Base-by-base conservation (phyloP, 768 basidiomycete genomes). In the Lactarius sp. region DNA sequence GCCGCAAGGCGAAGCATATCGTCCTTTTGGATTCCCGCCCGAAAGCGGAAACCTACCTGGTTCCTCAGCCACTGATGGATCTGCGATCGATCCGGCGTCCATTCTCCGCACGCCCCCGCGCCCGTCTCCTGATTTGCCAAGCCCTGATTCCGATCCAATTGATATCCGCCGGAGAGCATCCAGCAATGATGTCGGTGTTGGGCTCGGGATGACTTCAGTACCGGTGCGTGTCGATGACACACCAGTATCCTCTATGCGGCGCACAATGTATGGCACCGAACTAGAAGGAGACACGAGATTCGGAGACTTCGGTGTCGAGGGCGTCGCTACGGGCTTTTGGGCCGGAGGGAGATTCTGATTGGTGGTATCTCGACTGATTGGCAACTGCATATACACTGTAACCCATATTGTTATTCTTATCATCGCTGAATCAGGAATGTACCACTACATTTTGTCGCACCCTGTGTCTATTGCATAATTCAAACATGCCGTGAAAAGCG, bases 191-290 rank as follows among this genome's bases (percentile, higher is more conserved):
- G 70, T 80, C 56, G 80, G 78, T 6, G 75, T 75, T 18, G 77
- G 77, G 34, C 72, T 79, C 41, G 80, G 77, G n/a, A 69, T 80
- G 69, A 77, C 75, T 10, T 71, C 73, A 18, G 70, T 78, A 58
- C 75, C 75, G 59, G 75, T 73, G 1, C 71, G 75, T 6, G 74
- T 73, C 33, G 77, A 77, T 13, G 80, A 81, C 18, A 77, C 76
- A 18, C 80, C 80, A 16, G 77, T 72, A 16, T 78, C 78, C 31
- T 77, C 79, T 4, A 78, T 81, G 67, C 83, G 81, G 70, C 81
- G 85, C 63, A 92, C 90, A 6, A 88, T 92, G 85, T 92, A 90
- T 72, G 90, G 90, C 8, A 92, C 90, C 0, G 90, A 92, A 74
- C 75, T 90, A 49, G 89, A 90, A n/a, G 77, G 77, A 37, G 89